Evolutionary conservation across 1,284 basidiomycete species (phyloP), one percentile per base, ranked within the genome.

Genomic region (Trichosporon sp.): DNA sequence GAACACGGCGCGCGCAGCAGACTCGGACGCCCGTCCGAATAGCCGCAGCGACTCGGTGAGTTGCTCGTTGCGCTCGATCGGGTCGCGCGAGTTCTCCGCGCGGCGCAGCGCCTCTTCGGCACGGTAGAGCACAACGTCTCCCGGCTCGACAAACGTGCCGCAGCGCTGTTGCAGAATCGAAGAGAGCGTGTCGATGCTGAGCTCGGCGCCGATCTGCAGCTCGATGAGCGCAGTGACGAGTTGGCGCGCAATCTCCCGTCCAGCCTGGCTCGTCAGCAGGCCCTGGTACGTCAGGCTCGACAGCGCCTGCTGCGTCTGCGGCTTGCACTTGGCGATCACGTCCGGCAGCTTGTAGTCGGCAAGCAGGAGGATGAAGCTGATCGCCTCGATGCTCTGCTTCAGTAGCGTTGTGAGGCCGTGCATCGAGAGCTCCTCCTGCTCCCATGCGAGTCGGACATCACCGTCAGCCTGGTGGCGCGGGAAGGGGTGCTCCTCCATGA

Each of bases 121-220:
- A n/a, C 49, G 49, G 84, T 99, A 98, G 58, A 97, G 82, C 83
- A 97, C 90, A 49, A 99, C 96, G 81, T 99, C 96, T 74, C 97
- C 96, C 0, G 95, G 90, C 72, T 92, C 95, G 80, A 95, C 98
- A 85, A 99, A 99, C 19, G 92, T 92, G 0, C 94, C 95, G 74
- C 96, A 99, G 74, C 93, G 86, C 74, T 91, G 88, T 77, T 99
- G 95, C 33, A 99, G 82, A 60, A 93, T 88, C 72, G 97, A 92
- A 73, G 92, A 95, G 73, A 99, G 91, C 3, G 92, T 92, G 79
- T 99, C 96, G 68, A 97, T 90, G 73, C 91, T 93, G 58, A 94
- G 90, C 77, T 97, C 93, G 74, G 95, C 91, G 14, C 91, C 91
- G 71, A 98, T 98, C 77, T 98, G 95, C 73, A 95, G 91, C 80